Base-by-base conservation (phyloP, 2,329 filamentous ascomycete genomes). In the Aureobasidium musti region DNA sequence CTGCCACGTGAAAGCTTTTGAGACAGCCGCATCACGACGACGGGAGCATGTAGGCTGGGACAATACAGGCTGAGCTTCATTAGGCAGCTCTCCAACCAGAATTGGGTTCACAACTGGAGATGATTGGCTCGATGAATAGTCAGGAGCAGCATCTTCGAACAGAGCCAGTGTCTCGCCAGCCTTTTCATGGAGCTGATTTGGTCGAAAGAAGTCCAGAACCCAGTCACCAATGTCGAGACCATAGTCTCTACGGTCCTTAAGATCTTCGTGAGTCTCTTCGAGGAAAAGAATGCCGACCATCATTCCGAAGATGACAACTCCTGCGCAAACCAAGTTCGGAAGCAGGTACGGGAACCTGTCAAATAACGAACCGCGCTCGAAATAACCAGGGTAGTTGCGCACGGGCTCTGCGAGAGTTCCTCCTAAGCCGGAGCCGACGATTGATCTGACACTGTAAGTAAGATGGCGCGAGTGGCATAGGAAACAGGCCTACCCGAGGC, bases 261-360 rank as follows among this genome's bases (percentile, higher is more conserved):
- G 90, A 76, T 91, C 87, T 59, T 88, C 85, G 75, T 99, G 95
- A 1, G 95, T 98, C 80, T 99, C 95, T 76, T 99, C 92, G 65
- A 99, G 82, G 74, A 97, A 97, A 23, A 97, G 79, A 65, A 96
- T 82, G 21, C 93, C 93, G 63, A 95, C 84, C 4, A 89, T 75
- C 54, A 97, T 88, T 21, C 92, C 91, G 69, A 90, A 82, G 45
- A 89, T 79, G 11, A 96, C 89, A 19, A 95, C 87, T n/a, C 82
- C 81, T 37, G 92, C 89, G 77, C 92, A 96, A 71, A 97, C 90
- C n/a, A 97, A 79, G 77, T 97, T 97, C 41, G 93, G 92, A 59
- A 97, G 84, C 45, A 98, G 85, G 77, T 97, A 99, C 0, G 95
- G 95, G 76, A 89, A 98, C 45, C 80, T 82, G 65, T 94, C 92